Percentiles rank a stretch among this genome's conserved stretches.
phyloP scores from a whole-genome alignment of 2,329 filamentous ascomycete genomes.

The Verticillium nonalfalfae region DNA sequence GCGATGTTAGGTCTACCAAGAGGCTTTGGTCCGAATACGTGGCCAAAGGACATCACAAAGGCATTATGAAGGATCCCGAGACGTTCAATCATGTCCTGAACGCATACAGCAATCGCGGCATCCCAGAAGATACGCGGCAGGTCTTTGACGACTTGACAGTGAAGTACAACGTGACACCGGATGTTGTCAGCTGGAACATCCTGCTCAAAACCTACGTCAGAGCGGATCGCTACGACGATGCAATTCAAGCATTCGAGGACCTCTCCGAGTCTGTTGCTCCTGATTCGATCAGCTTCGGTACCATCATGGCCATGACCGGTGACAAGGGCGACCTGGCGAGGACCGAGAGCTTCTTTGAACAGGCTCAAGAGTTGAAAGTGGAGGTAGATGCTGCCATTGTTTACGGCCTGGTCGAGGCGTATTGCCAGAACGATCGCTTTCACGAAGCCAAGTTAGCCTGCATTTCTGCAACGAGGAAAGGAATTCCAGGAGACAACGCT shows the following conservation, averaged over 20 bases:
- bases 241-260: slow-evolving; percentile 55
- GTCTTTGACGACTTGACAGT: slow-evolving; percentile 57
- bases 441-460: slow-evolving; percentile 30
- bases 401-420: slow-evolving; percentile 57
- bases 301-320: slow-evolving; percentile 67
- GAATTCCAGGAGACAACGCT: slow-evolving; percentile 44
- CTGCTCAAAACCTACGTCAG: slow-evolving; percentile 66
- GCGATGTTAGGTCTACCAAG: slow-evolving; percentile 38
- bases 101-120: slow-evolving; percentile 63
- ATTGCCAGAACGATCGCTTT: slow-evolving; percentile 39
- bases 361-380: slow-evolving; percentile 52
- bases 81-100: slow-evolving; percentile 57
- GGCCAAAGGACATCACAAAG: slow-evolving; percentile 21
- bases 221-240: slow-evolving; percentile 60
- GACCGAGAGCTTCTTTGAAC: slow-evolving; percentile 57
- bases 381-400: slow-evolving; percentile 51
- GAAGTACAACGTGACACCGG: slow-evolving; percentile 50
- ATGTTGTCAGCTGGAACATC: slow-evolving; percentile 65
- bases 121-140: slow-evolving; percentile 50
- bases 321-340: slow-evolving; percentile 66
- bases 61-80: slow-evolving; percentile 23
- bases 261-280: slow-evolving; percentile 47
- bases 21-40: slow-evolving; percentile 38
- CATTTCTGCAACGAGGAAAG: slow-evolving; percentile 43
- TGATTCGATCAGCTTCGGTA: slow-evolving; percentile 60